These are phyloP conservation scores for Novymonas esmeraldas DNA, from an alignment of 208 protist genomes.

Conservation along the genomic window DNA sequence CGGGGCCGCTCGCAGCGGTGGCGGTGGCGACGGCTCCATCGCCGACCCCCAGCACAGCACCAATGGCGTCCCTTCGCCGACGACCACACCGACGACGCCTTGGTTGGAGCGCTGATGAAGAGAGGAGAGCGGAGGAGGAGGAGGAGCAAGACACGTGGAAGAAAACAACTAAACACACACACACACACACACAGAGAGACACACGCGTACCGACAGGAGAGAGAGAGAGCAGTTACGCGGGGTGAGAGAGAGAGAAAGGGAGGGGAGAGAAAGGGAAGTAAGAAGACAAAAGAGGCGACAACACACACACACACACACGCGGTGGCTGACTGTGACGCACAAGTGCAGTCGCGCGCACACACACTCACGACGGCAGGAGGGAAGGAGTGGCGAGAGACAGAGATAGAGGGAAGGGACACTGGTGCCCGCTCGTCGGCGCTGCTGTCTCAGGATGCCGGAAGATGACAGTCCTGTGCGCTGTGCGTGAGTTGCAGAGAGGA, in stretches of 20 bases:
- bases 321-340: too few species aligned
- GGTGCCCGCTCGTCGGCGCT: too few species aligned
- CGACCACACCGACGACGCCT: too few species aligned
- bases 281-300: conserved; percentile 7
- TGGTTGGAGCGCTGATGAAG: too few species aligned
- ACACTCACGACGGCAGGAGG: too few species aligned
- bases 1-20: background rate
- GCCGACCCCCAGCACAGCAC: too few species aligned
- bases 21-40: too few species aligned
- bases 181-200: conserved; percentile 2
- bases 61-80: too few species aligned
- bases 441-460: too few species aligned
- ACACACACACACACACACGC: too few species aligned
- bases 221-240: background rate
- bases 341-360: too few species aligned
- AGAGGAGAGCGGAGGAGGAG: too few species aligned
- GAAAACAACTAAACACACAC: background rate
- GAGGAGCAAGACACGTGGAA: background rate
- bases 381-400: conserved; percentile 9
- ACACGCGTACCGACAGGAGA: background rate
- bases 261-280: background rate
- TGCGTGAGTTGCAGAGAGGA: background rate
- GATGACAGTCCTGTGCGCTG: background rate
- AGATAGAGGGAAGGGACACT: conserved; percentile 7
- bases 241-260: background rate